Percentiles rank a stretch among this genome's conserved stretches.
Conservation (phyloP, 371 early-diverging fungal species). For the Haplosporangium sp. region DNA sequence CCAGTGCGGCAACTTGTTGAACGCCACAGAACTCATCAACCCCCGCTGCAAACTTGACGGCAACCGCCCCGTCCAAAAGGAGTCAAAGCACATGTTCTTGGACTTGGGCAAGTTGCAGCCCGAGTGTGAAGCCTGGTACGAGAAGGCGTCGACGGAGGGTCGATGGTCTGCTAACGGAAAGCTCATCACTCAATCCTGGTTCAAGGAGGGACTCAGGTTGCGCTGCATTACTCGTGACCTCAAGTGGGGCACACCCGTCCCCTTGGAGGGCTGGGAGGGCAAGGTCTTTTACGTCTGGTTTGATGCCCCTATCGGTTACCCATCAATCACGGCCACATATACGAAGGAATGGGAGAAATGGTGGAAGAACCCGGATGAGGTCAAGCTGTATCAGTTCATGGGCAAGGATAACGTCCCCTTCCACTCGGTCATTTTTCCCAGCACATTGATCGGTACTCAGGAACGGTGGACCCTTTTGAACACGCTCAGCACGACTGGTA, state of each 20-base stretch:
- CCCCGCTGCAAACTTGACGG: constrained; percentile 97
- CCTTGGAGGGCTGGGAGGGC: constrained; percentile 86
- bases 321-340: constrained; percentile 96
- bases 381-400: constrained; percentile 99
- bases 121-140: constrained; percentile 79
- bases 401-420: constrained; percentile 99
- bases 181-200: constrained; percentile 95
- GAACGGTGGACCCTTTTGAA: constrained; percentile 94
- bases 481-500: constrained; percentile 94
- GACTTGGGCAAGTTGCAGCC: constrained; percentile 87
- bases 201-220: constrained; percentile 95
- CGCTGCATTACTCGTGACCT: constrained; percentile 99
- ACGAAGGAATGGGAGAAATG: constrained; percentile 95
- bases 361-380: constrained; percentile 98
- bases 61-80: constrained; percentile 81
- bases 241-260: constrained; percentile 99
- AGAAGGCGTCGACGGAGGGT: constrained; percentile 73
- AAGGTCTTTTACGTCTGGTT: constrained; percentile 99
- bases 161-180: constrained; percentile 95
- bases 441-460: constrained; percentile 87
- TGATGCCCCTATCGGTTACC: constrained; percentile 99
- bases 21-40: constrained; percentile 93
- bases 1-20: constrained; percentile 92
- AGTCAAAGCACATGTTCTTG: constrained; percentile 96
- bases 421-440: constrained; percentile 99